Conservation (phyloP, 1,139 yeast species). For the Candida sp. region DNA sequence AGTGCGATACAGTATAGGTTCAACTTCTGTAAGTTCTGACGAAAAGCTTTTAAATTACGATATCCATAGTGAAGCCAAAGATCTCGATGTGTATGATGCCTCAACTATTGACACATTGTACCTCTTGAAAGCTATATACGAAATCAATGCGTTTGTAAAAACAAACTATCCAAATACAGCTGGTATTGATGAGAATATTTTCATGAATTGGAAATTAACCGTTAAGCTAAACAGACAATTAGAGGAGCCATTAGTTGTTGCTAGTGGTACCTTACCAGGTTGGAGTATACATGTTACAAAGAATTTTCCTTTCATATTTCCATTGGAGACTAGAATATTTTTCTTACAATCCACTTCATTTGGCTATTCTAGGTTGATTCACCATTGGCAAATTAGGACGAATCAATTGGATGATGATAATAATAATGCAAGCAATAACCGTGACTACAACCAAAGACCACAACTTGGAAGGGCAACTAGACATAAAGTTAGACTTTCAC, state of each 20-base stretch:
- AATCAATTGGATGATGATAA: conserved; percentile 36
- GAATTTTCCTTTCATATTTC: conserved; percentile 78
- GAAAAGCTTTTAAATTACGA: conserved; percentile 11
- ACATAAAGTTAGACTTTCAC: conserved; percentile 76
- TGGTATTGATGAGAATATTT: conserved; percentile 40
- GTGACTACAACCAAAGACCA: conserved; percentile 18
- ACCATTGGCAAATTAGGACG: conserved; percentile 66
- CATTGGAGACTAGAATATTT: conserved; percentile 74
- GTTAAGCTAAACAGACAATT: conserved; percentile 85
- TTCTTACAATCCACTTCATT: conserved; percentile 87
- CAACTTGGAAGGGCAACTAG: conserved; percentile 76
- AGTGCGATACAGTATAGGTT: conserved; percentile 48
- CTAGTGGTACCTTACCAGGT: conserved; percentile 81
- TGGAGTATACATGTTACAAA: conserved; percentile 80
- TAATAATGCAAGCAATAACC: conserved; percentile 9
- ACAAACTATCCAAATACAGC: conserved; percentile 8
- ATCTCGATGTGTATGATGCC: conserved; percentile 36
- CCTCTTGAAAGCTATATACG: conserved; percentile 52
- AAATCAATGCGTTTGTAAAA: conserved; percentile 42
- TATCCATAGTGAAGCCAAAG: conserved; percentile 24
- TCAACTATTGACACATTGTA: conserved; percentile 50
- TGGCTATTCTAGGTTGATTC: conserved; percentile 84
- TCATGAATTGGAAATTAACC: conserved; percentile 78
- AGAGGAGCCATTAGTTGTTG: conserved; percentile 87
- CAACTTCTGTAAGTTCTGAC: conserved; percentile 11